These are phyloP conservation scores for Eucalyptus camaldulensis DNA, from an alignment of 345 rosid species.

Conservation along the genomic window DNA sequence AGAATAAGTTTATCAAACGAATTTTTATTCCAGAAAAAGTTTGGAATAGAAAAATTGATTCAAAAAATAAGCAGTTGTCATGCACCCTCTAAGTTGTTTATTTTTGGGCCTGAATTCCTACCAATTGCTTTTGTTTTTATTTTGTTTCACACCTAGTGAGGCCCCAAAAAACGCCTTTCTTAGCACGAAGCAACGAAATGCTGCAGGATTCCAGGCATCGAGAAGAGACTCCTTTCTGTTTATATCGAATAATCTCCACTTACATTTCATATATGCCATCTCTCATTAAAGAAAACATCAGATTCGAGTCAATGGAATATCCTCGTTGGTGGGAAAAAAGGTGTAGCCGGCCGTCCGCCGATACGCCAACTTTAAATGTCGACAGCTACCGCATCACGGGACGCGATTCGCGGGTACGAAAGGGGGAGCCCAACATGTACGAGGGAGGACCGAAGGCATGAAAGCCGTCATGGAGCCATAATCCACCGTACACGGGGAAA, in stretches of 20 bases:
- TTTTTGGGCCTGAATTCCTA: not conserved
- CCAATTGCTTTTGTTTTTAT: not conserved
- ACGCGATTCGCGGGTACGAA: not conserved
- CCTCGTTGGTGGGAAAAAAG: not conserved
- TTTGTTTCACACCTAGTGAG: accelerated
- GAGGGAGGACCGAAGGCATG: not conserved
- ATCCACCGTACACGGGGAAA: not conserved
- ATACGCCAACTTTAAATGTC: not conserved
- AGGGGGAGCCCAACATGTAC: not conserved
- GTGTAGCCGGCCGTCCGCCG: not conserved
- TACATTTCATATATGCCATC: not conserved
- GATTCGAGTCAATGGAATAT: not conserved
- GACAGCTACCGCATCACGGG: not conserved
- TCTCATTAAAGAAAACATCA: not conserved
- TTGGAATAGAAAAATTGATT: too few species aligned
- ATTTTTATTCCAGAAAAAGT: too few species aligned
- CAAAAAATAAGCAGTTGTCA: too few species aligned
- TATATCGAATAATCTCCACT: not conserved
- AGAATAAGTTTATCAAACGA: too few species aligned
- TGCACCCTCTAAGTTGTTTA: too few species aligned
- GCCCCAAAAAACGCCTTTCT: too few species aligned
- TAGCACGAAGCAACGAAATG: not conserved
- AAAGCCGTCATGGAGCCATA: not conserved
- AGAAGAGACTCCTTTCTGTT: not conserved
- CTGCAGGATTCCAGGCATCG: not conserved